These are phyloP conservation scores for Aspergillus aculeatus DNA, from an alignment of 2,329 filamentous ascomycete species.

Conservation along the genomic window DNA sequence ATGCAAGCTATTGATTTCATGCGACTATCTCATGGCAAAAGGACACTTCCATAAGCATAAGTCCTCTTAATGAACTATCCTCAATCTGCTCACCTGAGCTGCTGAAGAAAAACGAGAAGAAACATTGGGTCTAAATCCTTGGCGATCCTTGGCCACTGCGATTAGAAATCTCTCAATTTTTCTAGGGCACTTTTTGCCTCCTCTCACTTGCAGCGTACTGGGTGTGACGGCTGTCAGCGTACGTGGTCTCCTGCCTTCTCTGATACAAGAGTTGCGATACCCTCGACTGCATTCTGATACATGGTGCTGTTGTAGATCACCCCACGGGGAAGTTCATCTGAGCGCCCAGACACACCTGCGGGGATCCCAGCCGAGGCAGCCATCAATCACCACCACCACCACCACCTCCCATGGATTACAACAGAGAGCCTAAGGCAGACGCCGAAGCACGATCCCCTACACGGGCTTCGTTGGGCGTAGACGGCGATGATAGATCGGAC, in stretches of 20 bases:
- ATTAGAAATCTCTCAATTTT: not conserved
- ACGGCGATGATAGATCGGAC: conserved; percentile 16
- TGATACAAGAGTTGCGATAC: not conserved
- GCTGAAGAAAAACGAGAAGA: not conserved
- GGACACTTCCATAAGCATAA: not conserved
- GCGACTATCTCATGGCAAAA: not conserved
- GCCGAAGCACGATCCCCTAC: conserved; percentile 12
- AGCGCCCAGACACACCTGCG: not conserved
- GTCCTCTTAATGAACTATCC: not conserved
- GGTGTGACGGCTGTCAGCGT: not conserved
- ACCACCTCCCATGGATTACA: not conserved
- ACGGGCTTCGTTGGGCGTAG: conserved; percentile 7
- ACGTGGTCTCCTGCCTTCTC: not conserved
- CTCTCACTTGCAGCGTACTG: not conserved
- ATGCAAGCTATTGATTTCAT: not conserved
- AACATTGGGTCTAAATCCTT: conserved; percentile 2
- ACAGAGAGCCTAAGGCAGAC: conserved; percentile 14
- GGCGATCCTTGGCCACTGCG: conserved; percentile 6
- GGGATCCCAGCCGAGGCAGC: not conserved
- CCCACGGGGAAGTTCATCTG: not conserved
- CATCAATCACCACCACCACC: too few relatives aligned
- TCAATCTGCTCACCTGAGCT: not conserved
- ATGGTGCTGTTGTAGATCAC: not conserved
- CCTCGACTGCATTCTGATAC: not conserved
- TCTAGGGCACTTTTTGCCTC: not conserved